phyloP scores from a whole-genome alignment of 306 rosid species.

The Ziziphus jujuba region DNA sequence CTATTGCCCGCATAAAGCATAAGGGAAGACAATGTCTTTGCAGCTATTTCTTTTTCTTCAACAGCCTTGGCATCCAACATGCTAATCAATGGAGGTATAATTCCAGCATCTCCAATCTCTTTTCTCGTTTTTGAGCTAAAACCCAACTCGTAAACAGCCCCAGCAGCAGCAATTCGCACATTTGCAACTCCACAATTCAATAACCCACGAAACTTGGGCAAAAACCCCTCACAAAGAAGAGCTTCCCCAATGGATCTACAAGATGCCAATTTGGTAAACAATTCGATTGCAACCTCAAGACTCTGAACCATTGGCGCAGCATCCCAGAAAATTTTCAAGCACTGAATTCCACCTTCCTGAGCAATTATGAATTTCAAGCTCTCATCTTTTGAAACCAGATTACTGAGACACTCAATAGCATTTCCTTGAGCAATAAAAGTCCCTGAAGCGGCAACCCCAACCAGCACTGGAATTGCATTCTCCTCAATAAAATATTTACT shows the following conservation, averaged over 20 bases:
- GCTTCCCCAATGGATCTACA: neutral
- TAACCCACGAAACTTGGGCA: neutral
- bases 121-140: neutral
- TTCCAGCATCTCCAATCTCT: neutral
- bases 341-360: slow-evolving; percentile 6
- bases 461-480: neutral
- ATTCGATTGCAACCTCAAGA: neutral
- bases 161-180: slow-evolving; percentile 4
- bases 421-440: neutral
- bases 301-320: neutral
- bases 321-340: slow-evolving; percentile 7
- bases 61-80: neutral
- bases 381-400: neutral
- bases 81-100: neutral
- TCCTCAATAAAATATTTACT: neutral
- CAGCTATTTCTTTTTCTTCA: slow-evolving; percentile 2
- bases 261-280: neutral
- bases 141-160: neutral
- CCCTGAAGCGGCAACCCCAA: neutral
- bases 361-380: neutral
- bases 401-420: slow-evolving; percentile 3
- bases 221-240: neutral
- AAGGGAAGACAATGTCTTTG: neutral
- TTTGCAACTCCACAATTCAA: neutral
- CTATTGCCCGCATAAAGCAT: slow-evolving; percentile 1